A percentile compares a stretch with the other conserved stretches of the same genome.
These are phyloP conservation scores for Rhynchospora pubera DNA, from an alignment of 176 grass and related monocot species.

Conservation along the genomic window DNA sequence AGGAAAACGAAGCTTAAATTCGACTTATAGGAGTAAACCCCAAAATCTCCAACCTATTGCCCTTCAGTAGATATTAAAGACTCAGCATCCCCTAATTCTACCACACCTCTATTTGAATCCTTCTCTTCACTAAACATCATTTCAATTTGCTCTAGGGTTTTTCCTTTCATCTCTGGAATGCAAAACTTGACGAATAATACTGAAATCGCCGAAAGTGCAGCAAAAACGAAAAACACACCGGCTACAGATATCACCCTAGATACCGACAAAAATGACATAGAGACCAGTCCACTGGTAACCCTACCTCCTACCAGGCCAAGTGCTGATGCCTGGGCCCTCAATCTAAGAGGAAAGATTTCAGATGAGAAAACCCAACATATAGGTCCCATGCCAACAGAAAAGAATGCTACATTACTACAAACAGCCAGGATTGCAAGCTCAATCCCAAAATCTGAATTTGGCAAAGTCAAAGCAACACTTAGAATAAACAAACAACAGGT, in stretches of 20 bases:
- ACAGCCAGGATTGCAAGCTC: constrained; percentile 68
- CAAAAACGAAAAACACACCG: constrained; percentile 68
- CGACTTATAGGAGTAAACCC: background rate
- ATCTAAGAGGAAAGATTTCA: constrained; percentile 73
- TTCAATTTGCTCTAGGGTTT: constrained; percentile 82
- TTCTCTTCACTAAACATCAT: constrained; percentile 61
- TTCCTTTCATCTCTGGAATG: constrained; percentile 90
- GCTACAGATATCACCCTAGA: constrained; percentile 54
- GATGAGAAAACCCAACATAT: constrained; percentile 86
- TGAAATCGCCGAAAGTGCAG: constrained; percentile 43
- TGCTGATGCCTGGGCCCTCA: constrained; percentile 82
- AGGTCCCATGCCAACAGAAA: constrained; percentile 78
- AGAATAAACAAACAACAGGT: constrained; percentile 64
- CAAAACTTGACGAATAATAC: constrained; percentile 60
- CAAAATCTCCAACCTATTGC: constrained; percentile 18
- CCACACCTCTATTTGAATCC: constrained; percentile 43
- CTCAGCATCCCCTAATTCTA: constrained; percentile 66
- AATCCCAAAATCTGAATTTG: constrained; percentile 36
- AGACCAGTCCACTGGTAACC: constrained; percentile 68
- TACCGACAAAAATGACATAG: constrained; percentile 88
- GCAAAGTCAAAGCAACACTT: constrained; percentile 49
- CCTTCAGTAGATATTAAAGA: constrained; percentile 35
- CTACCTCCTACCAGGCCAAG: constrained; percentile 74
- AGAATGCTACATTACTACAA: constrained; percentile 76
- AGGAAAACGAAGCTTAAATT: background rate